Evolutionary conservation across 768 basidiomycete genomes (phyloP).

Genomic region (Trametes gibbosa): DNA sequence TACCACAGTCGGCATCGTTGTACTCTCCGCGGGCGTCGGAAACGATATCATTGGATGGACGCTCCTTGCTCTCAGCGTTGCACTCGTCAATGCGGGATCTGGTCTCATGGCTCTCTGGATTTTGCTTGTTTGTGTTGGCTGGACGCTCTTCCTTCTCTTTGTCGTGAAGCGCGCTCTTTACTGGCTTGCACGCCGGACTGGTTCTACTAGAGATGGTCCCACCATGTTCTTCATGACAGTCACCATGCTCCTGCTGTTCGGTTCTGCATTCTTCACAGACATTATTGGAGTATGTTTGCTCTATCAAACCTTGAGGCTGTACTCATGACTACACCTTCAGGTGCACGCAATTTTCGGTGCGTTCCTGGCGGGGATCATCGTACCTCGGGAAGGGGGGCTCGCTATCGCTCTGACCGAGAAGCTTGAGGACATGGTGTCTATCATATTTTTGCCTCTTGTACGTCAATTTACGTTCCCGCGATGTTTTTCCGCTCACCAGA

Average conservation of each 20-base stretch:
- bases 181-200: conserved; percentile 76
- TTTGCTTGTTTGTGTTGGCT: conserved; percentile 75
- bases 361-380: conserved; percentile 76
- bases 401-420: conserved; percentile 89
- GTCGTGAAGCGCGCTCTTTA: conserved; percentile 57
- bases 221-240: conserved; percentile 88
- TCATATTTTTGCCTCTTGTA: conserved; percentile 87
- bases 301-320: not conserved
- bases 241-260: conserved; percentile 78
- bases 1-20: conserved; percentile 89
- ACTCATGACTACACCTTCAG: not conserved
- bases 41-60: conserved; percentile 80
- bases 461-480: conserved; percentile 18
- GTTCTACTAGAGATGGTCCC: conserved; percentile 79
- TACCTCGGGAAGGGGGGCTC: conserved; percentile 87
- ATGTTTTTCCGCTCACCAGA: not conserved
- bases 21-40: conserved; percentile 89
- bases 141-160: conserved; percentile 73
- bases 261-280: conserved; percentile 90
- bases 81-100: conserved; percentile 83
- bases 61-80: conserved; percentile 85
- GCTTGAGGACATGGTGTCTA: conserved; percentile 91
- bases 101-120: conserved; percentile 87
- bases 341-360: conserved; percentile 90
- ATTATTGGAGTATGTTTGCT: conserved; percentile 60